A percentile compares a stretch with the other conserved stretches of the same genome.
Conservation (phyloP, 2,329 filamentous ascomycete genomes). For the Penicillium sp. region DNA sequence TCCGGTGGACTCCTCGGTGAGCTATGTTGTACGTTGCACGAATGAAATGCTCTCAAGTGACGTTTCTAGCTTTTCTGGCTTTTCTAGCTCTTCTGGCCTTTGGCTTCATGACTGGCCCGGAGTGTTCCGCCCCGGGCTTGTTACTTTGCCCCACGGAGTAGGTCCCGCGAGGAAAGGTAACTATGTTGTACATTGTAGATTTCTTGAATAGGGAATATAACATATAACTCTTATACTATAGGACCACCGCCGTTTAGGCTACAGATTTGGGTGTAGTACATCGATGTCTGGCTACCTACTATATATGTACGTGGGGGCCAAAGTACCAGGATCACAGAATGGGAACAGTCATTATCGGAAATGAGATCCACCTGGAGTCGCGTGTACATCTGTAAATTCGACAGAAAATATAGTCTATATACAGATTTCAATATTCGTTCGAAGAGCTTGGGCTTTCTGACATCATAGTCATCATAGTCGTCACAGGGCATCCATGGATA, state of each 20-base stretch:
- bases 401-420: neutral
- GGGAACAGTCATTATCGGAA: neutral
- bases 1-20: conserved; percentile 10
- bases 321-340: neutral
- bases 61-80: neutral
- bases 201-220: neutral
- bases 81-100: neutral
- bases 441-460: neutral
- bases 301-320: neutral
- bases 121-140: conserved; percentile 1
- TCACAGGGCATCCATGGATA: neutral
- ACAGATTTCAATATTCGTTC: neutral
- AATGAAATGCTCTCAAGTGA: conserved; percentile 4
- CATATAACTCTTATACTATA: neutral
- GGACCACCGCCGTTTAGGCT: neutral
- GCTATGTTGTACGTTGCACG: neutral
- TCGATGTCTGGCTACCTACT: too few species aligned
- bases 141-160: neutral
- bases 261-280: neutral
- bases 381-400: neutral
- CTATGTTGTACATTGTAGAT: neutral
- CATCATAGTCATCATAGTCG: neutral
- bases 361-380: neutral
- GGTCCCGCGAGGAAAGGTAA: neutral
- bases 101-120: conserved; percentile 4